phyloP scores from a whole-genome alignment of 2,329 filamentous ascomycete genomes.

The Apiospora marii region DNA sequence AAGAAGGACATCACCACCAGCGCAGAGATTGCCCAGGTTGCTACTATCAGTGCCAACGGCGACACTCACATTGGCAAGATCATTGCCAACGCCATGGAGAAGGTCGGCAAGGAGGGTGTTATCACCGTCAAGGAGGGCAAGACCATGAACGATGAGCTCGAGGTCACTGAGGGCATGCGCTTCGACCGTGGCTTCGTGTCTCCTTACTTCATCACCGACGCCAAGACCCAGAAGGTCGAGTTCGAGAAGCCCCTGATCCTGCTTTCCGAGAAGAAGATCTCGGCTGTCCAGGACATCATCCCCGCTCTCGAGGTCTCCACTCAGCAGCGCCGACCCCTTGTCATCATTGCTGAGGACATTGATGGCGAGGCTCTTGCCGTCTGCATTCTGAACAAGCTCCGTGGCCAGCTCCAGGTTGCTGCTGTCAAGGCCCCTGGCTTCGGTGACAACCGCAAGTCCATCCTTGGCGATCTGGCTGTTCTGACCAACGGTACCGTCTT shows the following conservation, averaged over 20 bases:
- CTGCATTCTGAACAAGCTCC: constrained; percentile 99
- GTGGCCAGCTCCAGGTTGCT: constrained; percentile 97
- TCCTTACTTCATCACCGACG: constrained; percentile 99
- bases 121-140: constrained; percentile 99
- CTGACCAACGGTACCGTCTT: constrained; percentile 98
- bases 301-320: constrained; percentile 97
- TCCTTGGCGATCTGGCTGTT: constrained; percentile 94
- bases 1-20: constrained; percentile 98
- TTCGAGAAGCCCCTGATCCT: constrained; percentile 99
- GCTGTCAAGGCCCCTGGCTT: constrained; percentile 99
- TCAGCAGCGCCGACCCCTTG: constrained; percentile 90
- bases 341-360: constrained; percentile 99
- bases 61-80: constrained; percentile 94
- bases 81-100: constrained; percentile 99
- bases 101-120: constrained; percentile 99
- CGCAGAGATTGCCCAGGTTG: constrained; percentile 96
- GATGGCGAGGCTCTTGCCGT: constrained; percentile 98
- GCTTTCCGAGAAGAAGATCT: constrained; percentile 99
- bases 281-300: constrained; percentile 97
- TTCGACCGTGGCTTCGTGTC: constrained; percentile 99
- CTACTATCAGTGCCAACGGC: constrained; percentile 97
- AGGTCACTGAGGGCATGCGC: constrained; percentile 99
- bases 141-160: constrained; percentile 96
- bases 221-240: constrained; percentile 98
- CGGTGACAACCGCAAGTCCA: constrained; percentile 99